phyloP scores from a whole-genome alignment of 805 yeast species.

The Grigorovia humatica region DNA sequence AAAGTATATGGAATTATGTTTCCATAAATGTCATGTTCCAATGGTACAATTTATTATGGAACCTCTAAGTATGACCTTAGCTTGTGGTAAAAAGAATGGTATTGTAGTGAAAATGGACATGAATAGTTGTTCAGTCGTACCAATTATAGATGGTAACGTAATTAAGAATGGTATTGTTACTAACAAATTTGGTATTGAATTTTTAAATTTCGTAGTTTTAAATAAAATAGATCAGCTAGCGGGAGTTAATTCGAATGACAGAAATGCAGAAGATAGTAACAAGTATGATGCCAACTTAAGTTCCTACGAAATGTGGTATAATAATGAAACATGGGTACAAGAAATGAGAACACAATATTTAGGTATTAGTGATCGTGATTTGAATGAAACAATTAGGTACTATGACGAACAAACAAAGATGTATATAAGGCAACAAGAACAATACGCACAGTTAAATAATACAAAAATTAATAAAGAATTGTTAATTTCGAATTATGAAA shows the following conservation, averaged over 20 bases:
- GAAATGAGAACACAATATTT: conserved; percentile 23
- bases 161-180: conserved; percentile 54
- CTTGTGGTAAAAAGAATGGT: conserved; percentile 69
- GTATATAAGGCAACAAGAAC: conserved; percentile 13
- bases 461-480: background rate
- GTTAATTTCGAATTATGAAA: conserved; percentile 3
- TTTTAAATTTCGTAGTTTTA: conserved; percentile 53
- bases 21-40: conserved; percentile 67
- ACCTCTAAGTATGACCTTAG: conserved; percentile 68
- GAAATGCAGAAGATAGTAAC: conserved; percentile 1
- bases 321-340: conserved; percentile 24
- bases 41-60: conserved; percentile 63
- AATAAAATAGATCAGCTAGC: conserved; percentile 32
- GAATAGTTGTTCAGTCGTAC: conserved; percentile 59
- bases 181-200: conserved; percentile 78
- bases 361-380: conserved; percentile 21
- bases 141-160: conserved; percentile 65
- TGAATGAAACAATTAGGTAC: conserved; percentile 17
- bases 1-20: conserved; percentile 58
- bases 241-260: background rate
- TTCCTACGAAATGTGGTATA: conserved; percentile 18
- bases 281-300: conserved; percentile 1
- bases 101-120: conserved; percentile 76
- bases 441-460: conserved; percentile 8
- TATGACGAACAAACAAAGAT: conserved; percentile 18